Evolutionary conservation across 2,329 filamentous ascomycete genomes (phyloP).

Genomic region (Hypoxylon sp.): DNA sequence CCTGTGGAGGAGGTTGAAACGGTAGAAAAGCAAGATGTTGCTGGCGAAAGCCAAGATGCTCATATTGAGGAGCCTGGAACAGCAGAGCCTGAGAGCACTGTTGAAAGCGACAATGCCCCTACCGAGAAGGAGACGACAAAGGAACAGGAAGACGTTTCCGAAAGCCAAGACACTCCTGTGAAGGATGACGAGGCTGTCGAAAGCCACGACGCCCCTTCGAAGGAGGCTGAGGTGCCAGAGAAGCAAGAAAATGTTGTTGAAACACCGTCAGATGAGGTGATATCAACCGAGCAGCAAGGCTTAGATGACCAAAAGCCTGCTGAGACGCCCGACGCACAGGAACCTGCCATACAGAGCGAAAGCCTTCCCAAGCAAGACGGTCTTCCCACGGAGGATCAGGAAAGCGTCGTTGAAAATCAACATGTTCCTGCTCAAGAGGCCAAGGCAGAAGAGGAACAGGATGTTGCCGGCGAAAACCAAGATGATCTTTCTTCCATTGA

Average conservation of each 20-base stretch:
- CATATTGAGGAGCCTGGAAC: not conserved
- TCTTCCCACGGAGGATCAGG: not conserved
- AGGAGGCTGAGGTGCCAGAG: not conserved
- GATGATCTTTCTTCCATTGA: not conserved
- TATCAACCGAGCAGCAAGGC: not conserved
- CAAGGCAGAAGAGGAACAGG: not conserved
- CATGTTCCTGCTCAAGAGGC: not conserved
- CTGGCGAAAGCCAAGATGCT: not conserved
- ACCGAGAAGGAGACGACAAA: not conserved
- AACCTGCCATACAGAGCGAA: not conserved
- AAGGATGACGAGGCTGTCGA: not conserved
- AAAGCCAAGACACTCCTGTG: not conserved
- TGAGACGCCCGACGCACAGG: not conserved
- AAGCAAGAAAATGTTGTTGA: not conserved
- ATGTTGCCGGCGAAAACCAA: not conserved
- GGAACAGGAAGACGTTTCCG: not conserved
- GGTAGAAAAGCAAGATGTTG: not conserved
- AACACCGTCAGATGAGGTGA: not conserved
- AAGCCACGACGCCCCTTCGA: not conserved
- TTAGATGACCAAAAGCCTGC: not conserved
- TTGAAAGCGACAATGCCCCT: not conserved
- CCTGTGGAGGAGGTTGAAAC: not conserved
- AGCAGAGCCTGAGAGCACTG: not conserved
- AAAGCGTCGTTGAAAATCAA: not conserved
- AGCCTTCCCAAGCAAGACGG: not conserved